A percentile compares a stretch with the other conserved stretches of the same genome.
These are phyloP conservation scores for Rostrohypoxylon terebratum DNA, from an alignment of 495 filamentous ascomycete species.

Conservation along the genomic window DNA sequence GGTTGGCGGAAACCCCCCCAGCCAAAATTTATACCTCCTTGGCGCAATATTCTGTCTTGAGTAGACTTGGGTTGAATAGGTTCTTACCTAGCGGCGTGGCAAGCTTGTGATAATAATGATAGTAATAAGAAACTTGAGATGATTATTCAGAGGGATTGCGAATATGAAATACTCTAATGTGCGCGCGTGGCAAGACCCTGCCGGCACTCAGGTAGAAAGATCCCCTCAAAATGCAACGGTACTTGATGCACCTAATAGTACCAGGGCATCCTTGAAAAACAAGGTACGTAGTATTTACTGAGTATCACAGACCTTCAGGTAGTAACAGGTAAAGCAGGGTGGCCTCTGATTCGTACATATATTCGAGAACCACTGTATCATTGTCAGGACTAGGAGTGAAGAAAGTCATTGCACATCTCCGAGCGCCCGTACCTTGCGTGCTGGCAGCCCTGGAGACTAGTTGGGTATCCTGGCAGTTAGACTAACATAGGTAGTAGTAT, in stretches of 20 bases:
- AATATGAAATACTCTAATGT: constrained; percentile 15
- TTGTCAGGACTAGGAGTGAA: constrained; percentile 35
- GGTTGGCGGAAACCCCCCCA: neutral
- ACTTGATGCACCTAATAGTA: constrained; percentile 25
- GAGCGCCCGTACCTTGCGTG: constrained; percentile 20
- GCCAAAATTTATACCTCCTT: constrained; percentile 2
- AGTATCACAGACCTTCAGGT: constrained; percentile 32
- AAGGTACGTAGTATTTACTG: constrained; percentile 20
- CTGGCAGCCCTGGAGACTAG: neutral
- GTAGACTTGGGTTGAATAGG: constrained; percentile 11
- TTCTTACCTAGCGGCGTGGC: neutral
- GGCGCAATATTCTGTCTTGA: constrained; percentile 5
- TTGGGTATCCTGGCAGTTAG: constrained; percentile 16
- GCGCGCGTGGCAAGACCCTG: constrained; percentile 15
- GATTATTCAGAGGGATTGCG: constrained; percentile 11
- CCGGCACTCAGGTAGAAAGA: constrained; percentile 29
- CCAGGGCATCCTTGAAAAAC: constrained; percentile 16
- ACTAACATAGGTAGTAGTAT: too few relatives aligned
- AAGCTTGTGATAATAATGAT: neutral
- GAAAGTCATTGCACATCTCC: constrained; percentile 23
- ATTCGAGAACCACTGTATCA: constrained; percentile 30
- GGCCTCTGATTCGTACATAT: constrained; percentile 31
- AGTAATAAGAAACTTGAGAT: constrained; percentile 11
- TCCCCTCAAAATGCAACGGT: constrained; percentile 39
- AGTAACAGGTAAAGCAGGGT: neutral